Percentiles rank a stretch among this genome's conserved stretches.
Evolutionary conservation across 129 eudicot genomes (phyloP).

Genomic region (Chrysanthemum seticuspe): DNA sequence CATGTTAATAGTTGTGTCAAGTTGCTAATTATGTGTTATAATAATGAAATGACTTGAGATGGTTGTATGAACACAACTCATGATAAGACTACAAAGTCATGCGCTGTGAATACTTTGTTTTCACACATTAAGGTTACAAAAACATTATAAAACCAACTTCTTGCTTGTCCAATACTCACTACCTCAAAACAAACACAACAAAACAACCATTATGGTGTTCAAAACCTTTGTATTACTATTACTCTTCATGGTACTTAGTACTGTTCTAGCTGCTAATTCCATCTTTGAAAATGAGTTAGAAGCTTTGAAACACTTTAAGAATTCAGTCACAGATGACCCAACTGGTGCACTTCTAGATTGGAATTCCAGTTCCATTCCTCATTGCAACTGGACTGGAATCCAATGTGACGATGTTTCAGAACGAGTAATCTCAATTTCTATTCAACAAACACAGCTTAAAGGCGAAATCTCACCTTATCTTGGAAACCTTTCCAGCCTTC

Average conservation of each 20-base stretch:
- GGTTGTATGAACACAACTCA: not conserved
- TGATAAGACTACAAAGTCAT: not conserved
- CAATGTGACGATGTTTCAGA: constrained; percentile 42
- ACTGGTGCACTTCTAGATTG: constrained; percentile 56
- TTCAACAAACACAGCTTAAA: constrained; percentile 40
- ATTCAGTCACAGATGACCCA: constrained; percentile 58
- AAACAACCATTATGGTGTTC: too few species aligned
- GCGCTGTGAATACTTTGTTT: not conserved
- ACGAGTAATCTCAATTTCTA: constrained; percentile 52
- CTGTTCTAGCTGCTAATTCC: too few species aligned
- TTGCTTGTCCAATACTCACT: not conserved
- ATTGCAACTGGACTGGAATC: constrained; percentile 94
- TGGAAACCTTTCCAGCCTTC: constrained; percentile 74
- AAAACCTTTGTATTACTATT: not conserved
- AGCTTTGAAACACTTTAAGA: constrained; percentile 35
- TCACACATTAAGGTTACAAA: constrained; percentile 14
- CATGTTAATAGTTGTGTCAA: not conserved
- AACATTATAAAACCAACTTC: constrained; percentile 23
- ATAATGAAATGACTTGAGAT: too few species aligned
- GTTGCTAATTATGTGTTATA: too few species aligned
- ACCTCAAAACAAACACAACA: not conserved
- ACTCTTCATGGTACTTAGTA: too few species aligned
- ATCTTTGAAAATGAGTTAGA: too few species aligned
- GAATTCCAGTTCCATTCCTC: constrained; percentile 43
- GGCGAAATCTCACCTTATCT: constrained; percentile 72